phyloP scores from a whole-genome alignment of 2,329 filamentous ascomycete species.

The Aspergillus aculeatinus region DNA sequence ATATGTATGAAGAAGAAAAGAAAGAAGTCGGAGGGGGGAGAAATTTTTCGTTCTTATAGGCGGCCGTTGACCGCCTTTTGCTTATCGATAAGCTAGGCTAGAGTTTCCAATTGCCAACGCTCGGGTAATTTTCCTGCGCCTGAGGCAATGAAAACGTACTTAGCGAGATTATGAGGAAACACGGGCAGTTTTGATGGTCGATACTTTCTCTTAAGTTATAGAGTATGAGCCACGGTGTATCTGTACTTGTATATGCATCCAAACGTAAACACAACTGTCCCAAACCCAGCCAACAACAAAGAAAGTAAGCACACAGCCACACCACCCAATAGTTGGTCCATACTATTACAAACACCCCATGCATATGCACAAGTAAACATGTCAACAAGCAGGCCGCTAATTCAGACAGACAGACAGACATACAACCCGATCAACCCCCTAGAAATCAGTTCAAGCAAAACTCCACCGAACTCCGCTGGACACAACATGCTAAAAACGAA shows the following conservation, averaged over 20 bases:
- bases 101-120: no score
- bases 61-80: constrained; percentile 18
- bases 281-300: no score
- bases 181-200: no score
- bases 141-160: no score
- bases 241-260: no score
- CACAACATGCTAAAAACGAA: neutral
- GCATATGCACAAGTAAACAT: neutral
- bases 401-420: neutral
- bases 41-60: constrained; percentile 29
- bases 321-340: neutral
- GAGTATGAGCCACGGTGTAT: no score
- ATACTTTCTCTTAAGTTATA: no score
- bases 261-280: no score
- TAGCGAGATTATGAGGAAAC: no score
- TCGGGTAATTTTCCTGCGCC: no score
- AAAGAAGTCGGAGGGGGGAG: constrained; percentile 22
- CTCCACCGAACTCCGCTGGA: neutral
- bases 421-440: no score
- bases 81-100: constrained; percentile 38
- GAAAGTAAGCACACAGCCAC: no score
- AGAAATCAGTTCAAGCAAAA: neutral
- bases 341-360: neutral
- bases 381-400: neutral
- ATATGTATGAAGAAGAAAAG: constrained; percentile 37